Base-by-base conservation (phyloP, 2,329 filamentous ascomycete species). In the Sodiomyces alkalinus region DNA sequence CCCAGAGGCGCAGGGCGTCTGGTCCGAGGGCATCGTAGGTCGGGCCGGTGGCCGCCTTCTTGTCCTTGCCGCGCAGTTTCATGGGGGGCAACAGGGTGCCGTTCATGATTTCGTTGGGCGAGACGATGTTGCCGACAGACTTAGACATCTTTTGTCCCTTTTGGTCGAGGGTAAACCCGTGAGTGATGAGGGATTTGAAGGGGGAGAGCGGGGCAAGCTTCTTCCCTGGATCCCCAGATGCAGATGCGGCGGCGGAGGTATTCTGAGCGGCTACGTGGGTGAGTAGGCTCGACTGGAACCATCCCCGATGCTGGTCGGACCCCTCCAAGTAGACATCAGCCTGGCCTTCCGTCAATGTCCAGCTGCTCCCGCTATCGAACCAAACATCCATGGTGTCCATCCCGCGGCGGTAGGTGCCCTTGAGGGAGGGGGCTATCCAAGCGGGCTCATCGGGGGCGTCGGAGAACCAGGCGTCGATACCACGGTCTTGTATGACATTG, bases 61-160 rank as follows among this genome's bases (percentile, higher is more conserved):
- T 66, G 24, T 55, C 49, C 39, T 76, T 76, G 25, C 57, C 57
- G 43, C 72, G 76, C 23, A 54, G 53, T 46, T 79, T 80, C 20
- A 76, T 46, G 1, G 76, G 73, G 5, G 80, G 79, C 10, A 92
- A 55, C 8, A 93, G 60, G 4, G 74, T 73, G 6, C 87, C 87
- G 29, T 82, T 71, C 61, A 94, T 90, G 39, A 98, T 85, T 36
- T 93, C 64, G 6, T 69, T 60, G 0, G 87, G 86, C 0, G 72
- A 66, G 31, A 96, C 74, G 17, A 80, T 76, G 45, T 98, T 98
- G 11, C 90, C 90, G 2, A 94, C 58, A 0, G 85, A 94, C 52
- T 98, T 98, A 48, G 86, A 94, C 90, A 98, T 98, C 52, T 98
- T 98, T 47, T 81, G 83, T n/a, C 86, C 86, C 19, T 80, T 60